A percentile compares a stretch with the other conserved stretches of the same genome.
phyloP scores from a whole-genome alignment of 2,329 filamentous ascomycete genomes.

The Colletotrichum sp. region DNA sequence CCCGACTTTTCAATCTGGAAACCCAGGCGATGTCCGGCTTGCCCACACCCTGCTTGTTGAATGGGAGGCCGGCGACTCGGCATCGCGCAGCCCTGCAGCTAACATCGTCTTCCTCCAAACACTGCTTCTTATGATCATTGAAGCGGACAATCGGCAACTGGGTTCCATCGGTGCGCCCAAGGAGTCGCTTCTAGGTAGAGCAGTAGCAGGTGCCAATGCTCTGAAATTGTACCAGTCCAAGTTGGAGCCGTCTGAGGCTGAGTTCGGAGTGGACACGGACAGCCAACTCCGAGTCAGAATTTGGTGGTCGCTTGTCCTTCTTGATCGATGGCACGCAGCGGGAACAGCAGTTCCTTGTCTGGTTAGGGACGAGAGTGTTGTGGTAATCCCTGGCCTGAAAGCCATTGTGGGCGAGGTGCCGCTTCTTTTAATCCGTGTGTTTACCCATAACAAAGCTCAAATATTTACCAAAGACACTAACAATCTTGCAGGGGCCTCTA shows the following conservation, averaged over 20 bases:
- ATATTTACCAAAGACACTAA: neutral
- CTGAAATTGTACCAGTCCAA: slow-evolving; percentile 61
- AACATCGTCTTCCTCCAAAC: slow-evolving; percentile 69
- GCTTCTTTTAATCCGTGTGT: slow-evolving; percentile 70
- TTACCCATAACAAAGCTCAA: neutral
- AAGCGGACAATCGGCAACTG: slow-evolving; percentile 60
- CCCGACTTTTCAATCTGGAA: slow-evolving; percentile 34
- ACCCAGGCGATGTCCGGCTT: slow-evolving; percentile 45
- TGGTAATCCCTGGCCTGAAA: slow-evolving; percentile 64
- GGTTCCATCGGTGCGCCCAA: slow-evolving; percentile 52
- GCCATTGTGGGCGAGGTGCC: slow-evolving; percentile 64
- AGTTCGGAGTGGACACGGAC: slow-evolving; percentile 61
- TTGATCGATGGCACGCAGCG: slow-evolving; percentile 77
- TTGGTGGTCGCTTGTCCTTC: slow-evolving; percentile 74
- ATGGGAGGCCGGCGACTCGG: slow-evolving; percentile 50
- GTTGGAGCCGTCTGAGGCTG: slow-evolving; percentile 42
- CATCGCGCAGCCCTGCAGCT: slow-evolving; percentile 39
- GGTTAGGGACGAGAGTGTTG: slow-evolving; percentile 65
- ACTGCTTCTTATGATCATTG: slow-evolving; percentile 68
- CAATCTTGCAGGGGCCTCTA: slow-evolving; percentile 51
- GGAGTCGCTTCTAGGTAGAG: slow-evolving; percentile 64
- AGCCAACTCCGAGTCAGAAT: slow-evolving; percentile 66
- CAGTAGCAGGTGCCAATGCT: slow-evolving; percentile 68
- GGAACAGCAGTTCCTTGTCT: slow-evolving; percentile 66
- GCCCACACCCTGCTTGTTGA: slow-evolving; percentile 53